Base-by-base conservation (phyloP, 805 yeast species). In the Cyberlindnera bimundalis region DNA sequence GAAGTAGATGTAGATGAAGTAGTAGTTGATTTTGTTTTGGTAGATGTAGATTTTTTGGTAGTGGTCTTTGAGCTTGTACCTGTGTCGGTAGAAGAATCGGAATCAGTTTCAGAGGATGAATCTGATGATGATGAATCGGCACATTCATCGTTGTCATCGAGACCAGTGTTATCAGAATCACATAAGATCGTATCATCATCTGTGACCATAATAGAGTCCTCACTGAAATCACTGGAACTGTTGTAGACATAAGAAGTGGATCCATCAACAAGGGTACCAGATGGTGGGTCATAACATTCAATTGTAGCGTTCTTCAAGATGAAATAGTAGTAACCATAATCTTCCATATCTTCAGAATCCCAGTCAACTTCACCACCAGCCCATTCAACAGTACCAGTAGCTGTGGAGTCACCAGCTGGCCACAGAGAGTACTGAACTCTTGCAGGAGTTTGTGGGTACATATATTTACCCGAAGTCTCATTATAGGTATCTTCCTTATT, bases 341-440 rank as follows among this genome's bases (percentile, higher is more conserved):
- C 68, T 45, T 69, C 55, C 43, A 89, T 75, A 62, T 88, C 96
- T 3, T 70, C 59, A 12, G 90, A 74, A 60, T 82, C 64, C 97
- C 97, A 90, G 67, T 86, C 70, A 46, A 90, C 78, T 21, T 48
- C 68, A 66, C 97, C 97, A 65, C 96, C 96, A 27, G 96, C 85
- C 90, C 90, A 89, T 42, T 71, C 83, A 46, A 76, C 70, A 12
- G 89, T 82, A 69, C 90, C 90, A 20, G 55, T 48, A 17, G 74
- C 76, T 54, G 71, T 73, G 23, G 68, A 47, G 46, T 65, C 71
- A 61, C 89, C 90, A 67, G 77, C 90, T 3, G 91, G 88, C 91
- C 91, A 84, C 42, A 84, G 59, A 4, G 90, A 84, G 38, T 82
- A 61, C 58, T 84, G 87, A 34, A 89, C 65, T 56, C 83, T 70